Evolutionary conservation across 1,139 yeast species (phyloP), one percentile per base, ranked within the genome.

Genomic region (Saccharomyces uvarum): DNA sequence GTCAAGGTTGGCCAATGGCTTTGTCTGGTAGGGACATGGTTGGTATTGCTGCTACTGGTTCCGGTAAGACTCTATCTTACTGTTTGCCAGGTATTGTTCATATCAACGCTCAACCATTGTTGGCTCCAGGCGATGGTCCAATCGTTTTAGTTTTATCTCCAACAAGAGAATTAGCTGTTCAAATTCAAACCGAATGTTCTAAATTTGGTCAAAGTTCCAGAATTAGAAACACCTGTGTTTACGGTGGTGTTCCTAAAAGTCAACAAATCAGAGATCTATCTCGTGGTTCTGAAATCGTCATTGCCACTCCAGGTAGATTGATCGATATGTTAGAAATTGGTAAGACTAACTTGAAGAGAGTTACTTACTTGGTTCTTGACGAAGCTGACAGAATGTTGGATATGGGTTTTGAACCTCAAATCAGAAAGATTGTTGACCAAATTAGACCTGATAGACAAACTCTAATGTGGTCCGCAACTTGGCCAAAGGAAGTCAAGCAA

Each of bases 1-100:
- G 97, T 74, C 99, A 95, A 78, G 99, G 99, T 77, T 93, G 99
- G 99, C 99, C 99, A 60, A 93, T 93, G 99, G 99, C 99, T 70
- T 80, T 91, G 60, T 84, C 93, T 67, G 99, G 99, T 78, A 87
- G 98, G 77, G 98, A 93, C 74, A 88, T 93, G 91, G 86, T 93
- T 74, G 99, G 99, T 80, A 87, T 93, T 73, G 98, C 99, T 57
- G 86, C 97, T 64, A 93, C 99, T 64, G 99, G 99, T 76, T 90
- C 97, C 56, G 99, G 99, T 79, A 93, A 93, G 80, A 93, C 99
- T 60, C 80, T 93, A 66, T 88, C 97, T 49, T 93, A 91, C 79
- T 89, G 97, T 80, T 80, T 93, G 68, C 99, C 99, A 61, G 85
- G 95, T 60, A 91, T 93, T 72, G 97, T 93, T 56, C 99, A 93